Conservation (phyloP, 768 basidiomycete genomes). For the Dentipellis fragilis region DNA sequence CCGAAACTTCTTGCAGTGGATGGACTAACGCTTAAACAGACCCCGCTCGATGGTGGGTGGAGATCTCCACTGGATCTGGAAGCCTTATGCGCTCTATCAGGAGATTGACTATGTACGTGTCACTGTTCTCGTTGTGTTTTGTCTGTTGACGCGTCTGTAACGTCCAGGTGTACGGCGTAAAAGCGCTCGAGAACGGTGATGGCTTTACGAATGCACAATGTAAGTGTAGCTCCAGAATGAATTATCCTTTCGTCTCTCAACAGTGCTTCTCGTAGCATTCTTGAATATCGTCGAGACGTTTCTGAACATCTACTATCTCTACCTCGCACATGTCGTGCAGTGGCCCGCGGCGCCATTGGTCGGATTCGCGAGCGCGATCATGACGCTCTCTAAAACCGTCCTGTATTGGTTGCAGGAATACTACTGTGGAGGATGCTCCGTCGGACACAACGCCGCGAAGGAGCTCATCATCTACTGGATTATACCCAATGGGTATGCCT, state of each 20-base stretch:
- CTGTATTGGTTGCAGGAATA: slow-evolving; percentile 80
- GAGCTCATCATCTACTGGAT: slow-evolving; percentile 56
- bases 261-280: slow-evolving; percentile 42
- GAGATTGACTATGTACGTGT: slow-evolving; percentile 37
- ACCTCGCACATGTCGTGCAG: slow-evolving; percentile 51
- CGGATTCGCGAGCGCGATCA: slow-evolving; percentile 60
- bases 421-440: slow-evolving; percentile 59
- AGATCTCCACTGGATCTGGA: slow-evolving; percentile 89
- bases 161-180: slow-evolving; percentile 60
- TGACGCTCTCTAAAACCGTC: slow-evolving; percentile 80
- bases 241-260: no score
- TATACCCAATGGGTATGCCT: slow-evolving; percentile 66
- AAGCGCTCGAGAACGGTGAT: slow-evolving; percentile 49
- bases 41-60: slow-evolving; percentile 84
- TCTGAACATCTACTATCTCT: slow-evolving; percentile 69
- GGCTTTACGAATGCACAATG: slow-evolving; percentile 87
- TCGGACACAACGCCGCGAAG: slow-evolving; percentile 59
- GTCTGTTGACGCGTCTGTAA: background rate
- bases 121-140: background rate
- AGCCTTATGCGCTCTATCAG: slow-evolving; percentile 72
- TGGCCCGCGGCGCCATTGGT: slow-evolving; percentile 64
- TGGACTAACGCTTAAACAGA: slow-evolving; percentile 25
- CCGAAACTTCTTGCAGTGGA: slow-evolving; percentile 3
- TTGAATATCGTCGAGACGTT: slow-evolving; percentile 72
- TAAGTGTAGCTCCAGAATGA: no score